Evolutionary conservation across 495 filamentous ascomycete species (phyloP).

Genomic region (Penicillium argentinense): DNA sequence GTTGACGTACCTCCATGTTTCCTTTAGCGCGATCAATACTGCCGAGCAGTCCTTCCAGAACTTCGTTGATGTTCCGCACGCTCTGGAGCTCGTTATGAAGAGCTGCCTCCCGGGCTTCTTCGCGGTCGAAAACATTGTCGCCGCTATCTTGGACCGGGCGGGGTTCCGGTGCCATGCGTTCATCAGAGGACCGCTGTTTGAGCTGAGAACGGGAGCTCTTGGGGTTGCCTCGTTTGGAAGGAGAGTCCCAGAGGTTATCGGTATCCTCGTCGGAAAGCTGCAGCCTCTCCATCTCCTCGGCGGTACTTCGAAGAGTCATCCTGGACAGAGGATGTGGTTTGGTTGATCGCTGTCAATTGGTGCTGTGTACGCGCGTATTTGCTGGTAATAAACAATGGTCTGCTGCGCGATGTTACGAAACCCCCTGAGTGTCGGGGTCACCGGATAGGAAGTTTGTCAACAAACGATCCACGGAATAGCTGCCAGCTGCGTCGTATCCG

Average conservation of each 20-base stretch:
- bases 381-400: neutral
- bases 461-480: conserved; percentile 13
- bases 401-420: too few species aligned
- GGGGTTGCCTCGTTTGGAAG: conserved; percentile 47
- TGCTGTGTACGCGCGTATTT: neutral
- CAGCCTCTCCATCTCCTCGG: conserved; percentile 48
- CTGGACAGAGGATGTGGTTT: conserved; percentile 1
- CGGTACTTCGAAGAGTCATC: conserved; percentile 39
- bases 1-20: conserved; percentile 78
- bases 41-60: conserved; percentile 79
- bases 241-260: conserved; percentile 74
- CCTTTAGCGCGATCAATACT: conserved; percentile 77
- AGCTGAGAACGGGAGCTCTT: too few species aligned
- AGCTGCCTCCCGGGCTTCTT: conserved; percentile 70
- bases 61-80: conserved; percentile 79
- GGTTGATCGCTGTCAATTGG: too few species aligned
- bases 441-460: conserved; percentile 19
- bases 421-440: neutral
- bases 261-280: conserved; percentile 63
- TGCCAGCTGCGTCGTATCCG: too few species aligned
- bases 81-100: conserved; percentile 77
- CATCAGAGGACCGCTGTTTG: conserved; percentile 18
- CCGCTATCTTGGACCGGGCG: conserved; percentile 38
- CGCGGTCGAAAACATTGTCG: conserved; percentile 60
- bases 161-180: conserved; percentile 41